Percentiles rank a stretch among this genome's conserved stretches.
Evolutionary conservation across 1,284 basidiomycete species (phyloP).

Genomic region (Sutorius eximius): DNA sequence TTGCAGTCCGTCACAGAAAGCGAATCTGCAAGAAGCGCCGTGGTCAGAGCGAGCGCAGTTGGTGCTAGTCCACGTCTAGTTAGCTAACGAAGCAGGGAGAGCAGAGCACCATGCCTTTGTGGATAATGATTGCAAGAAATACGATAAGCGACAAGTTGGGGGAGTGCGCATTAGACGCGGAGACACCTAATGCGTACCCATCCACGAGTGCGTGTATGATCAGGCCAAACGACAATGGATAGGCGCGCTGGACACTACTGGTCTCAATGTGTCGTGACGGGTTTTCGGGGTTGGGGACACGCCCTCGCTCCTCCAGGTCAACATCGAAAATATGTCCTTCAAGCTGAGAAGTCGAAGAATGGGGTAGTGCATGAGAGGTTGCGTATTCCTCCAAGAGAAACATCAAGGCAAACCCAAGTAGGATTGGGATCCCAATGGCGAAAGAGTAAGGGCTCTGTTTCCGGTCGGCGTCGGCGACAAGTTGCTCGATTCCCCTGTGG

Average conservation of each 20-base stretch:
- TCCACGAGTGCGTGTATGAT: slow-evolving; percentile 87
- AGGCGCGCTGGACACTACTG: slow-evolving; percentile 38
- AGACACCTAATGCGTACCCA: slow-evolving; percentile 86
- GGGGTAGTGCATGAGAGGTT: slow-evolving; percentile 41
- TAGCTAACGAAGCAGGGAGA: slow-evolving; percentile 1
- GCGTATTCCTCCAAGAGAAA: slow-evolving; percentile 69
- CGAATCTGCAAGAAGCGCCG: slow-evolving; percentile 74
- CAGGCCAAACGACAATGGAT: slow-evolving; percentile 81
- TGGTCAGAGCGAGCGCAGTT: slow-evolving; percentile 81
- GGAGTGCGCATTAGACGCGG: slow-evolving; percentile 49
- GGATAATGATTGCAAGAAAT: slow-evolving; percentile 84
- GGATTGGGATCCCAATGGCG: slow-evolving; percentile 70
- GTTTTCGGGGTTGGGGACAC: slow-evolving; percentile 14
- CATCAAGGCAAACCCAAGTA: slow-evolving; percentile 85
- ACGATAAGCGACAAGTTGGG: slow-evolving; percentile 69
- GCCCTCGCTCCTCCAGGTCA: slow-evolving; percentile 36
- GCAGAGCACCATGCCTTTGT: slow-evolving; percentile 64
- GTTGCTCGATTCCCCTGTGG: slow-evolving; percentile 59
- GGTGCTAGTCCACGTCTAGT: slow-evolving; percentile 55
- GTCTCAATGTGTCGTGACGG: slow-evolving; percentile 4
- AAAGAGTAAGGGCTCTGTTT: slow-evolving; percentile 37
- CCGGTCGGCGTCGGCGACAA: slow-evolving; percentile 39
- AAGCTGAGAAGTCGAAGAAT: slow-evolving; percentile 20
- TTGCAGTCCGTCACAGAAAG: slow-evolving; percentile 68
- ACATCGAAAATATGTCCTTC: slow-evolving; percentile 19